Conservation (phyloP, 1,284 basidiomycete species). For the Trichosporon faecale region DNA sequence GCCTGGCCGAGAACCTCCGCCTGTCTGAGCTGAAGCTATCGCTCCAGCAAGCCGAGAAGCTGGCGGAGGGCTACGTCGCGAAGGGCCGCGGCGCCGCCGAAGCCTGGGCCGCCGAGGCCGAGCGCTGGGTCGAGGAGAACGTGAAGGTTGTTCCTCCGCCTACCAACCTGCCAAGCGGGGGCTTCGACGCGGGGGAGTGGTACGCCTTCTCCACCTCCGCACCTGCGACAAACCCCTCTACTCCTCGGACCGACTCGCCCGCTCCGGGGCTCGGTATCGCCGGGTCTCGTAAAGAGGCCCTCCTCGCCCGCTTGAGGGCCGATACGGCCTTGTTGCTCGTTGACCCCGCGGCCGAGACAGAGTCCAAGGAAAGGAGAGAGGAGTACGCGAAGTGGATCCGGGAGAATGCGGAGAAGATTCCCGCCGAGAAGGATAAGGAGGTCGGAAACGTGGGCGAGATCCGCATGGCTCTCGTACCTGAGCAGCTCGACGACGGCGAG, state of each 20-base stretch:
- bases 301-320: conserved; percentile 68
- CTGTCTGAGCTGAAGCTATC: conserved; percentile 46
- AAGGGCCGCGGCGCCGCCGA: conserved; percentile 66
- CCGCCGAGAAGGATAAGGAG: conserved; percentile 49
- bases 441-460: conserved; percentile 60
- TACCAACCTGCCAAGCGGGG: conserved; percentile 56
- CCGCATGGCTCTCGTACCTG: conserved; percentile 65
- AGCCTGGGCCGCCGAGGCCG: conserved; percentile 66
- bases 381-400: conserved; percentile 64
- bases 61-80: conserved; percentile 62
- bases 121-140: conserved; percentile 60
- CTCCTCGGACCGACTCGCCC: neutral
- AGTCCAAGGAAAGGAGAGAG: conserved; percentile 55
- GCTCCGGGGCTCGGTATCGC: conserved; percentile 39
- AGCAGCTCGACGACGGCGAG: conserved; percentile 62
- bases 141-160: conserved; percentile 86
- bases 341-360: conserved; percentile 67
- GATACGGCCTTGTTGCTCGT: conserved; percentile 72
- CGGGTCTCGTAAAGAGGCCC: conserved; percentile 63
- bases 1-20: conserved; percentile 66
- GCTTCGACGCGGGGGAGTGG: conserved; percentile 77
- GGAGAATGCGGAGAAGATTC: conserved; percentile 53
- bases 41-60: conserved; percentile 73
- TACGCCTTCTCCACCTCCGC: conserved; percentile 59
- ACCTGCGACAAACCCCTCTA: neutral